These are phyloP conservation scores for Galerina marginata DNA, from an alignment of 768 basidiomycete genomes.

Conservation along the genomic window DNA sequence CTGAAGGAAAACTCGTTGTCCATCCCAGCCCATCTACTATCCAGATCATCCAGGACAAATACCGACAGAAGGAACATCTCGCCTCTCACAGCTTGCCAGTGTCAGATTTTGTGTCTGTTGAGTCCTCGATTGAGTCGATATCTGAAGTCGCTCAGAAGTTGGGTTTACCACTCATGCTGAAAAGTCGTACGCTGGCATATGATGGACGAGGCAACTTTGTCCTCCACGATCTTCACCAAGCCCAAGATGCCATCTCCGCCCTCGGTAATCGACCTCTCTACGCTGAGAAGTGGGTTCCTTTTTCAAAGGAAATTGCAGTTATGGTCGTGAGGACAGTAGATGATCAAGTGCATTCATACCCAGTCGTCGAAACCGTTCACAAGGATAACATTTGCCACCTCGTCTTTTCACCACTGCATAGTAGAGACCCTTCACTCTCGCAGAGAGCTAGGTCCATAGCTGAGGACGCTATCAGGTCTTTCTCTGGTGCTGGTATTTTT, in stretches of 20 bases:
- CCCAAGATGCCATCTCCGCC: constrained; percentile 52
- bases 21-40: constrained; percentile 87
- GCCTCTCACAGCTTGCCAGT: constrained; percentile 62
- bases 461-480: constrained; percentile 76
- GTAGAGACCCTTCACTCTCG: constrained; percentile 56
- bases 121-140: constrained; percentile 56
- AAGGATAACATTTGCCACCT: constrained; percentile 93
- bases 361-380: constrained; percentile 94
- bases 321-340: constrained; percentile 88
- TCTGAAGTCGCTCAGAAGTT: constrained; percentile 57
- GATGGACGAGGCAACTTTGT: constrained; percentile 95
- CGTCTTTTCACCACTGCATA: constrained; percentile 87
- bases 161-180: constrained; percentile 93
- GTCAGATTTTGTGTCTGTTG: constrained; percentile 66
- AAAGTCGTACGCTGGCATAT: constrained; percentile 93
- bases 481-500: constrained; percentile 92
- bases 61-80: constrained; percentile 79
- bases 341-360: constrained; percentile 84
- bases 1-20: constrained; percentile 45
- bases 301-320: constrained; percentile 89
- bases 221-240: constrained; percentile 58
- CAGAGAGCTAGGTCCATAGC: constrained; percentile 73
- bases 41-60: constrained; percentile 86
- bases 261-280: constrained; percentile 80
- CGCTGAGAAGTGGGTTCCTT: constrained; percentile 93